phyloP scores from a whole-genome alignment of 768 basidiomycete genomes.

The Russula brevipes region DNA sequence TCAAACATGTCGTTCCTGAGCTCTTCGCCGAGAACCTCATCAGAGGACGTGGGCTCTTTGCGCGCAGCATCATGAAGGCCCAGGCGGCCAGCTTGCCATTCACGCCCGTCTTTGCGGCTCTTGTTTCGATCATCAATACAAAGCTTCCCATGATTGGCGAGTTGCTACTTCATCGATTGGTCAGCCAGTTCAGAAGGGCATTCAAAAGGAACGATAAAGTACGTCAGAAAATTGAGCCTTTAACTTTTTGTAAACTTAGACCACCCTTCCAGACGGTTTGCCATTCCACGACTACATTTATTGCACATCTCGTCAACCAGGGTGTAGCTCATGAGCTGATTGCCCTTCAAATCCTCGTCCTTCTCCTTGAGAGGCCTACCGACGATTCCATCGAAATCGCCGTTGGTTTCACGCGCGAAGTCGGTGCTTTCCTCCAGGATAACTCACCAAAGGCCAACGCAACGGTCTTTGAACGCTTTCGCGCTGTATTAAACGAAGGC shows the following conservation, averaged over 20 bases:
- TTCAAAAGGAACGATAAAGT: slow-evolving; percentile 99
- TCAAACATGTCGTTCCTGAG: slow-evolving; percentile 89
- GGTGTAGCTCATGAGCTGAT: slow-evolving; percentile 90
- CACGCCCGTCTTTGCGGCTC: slow-evolving; percentile 92
- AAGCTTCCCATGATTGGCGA: slow-evolving; percentile 97
- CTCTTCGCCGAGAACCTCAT: slow-evolving; percentile 92
- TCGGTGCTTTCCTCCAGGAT: slow-evolving; percentile 90
- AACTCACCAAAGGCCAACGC: slow-evolving; percentile 93
- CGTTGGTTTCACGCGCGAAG: slow-evolving; percentile 95
- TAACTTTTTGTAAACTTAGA: slow-evolving; percentile 5
- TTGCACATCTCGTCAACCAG: slow-evolving; percentile 54
- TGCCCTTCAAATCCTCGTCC: slow-evolving; percentile 89
- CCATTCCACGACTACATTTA: slow-evolving; percentile 86
- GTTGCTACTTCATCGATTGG: slow-evolving; percentile 77
- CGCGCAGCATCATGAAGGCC: slow-evolving; percentile 95
- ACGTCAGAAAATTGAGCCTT: slow-evolving; percentile 25
- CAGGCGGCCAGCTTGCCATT: slow-evolving; percentile 96
- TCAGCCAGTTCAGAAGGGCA: slow-evolving; percentile 90
- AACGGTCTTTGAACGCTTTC: slow-evolving; percentile 94
- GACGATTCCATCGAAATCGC: slow-evolving; percentile 99
- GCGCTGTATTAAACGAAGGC: slow-evolving; percentile 93
- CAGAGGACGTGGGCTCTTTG: slow-evolving; percentile 87
- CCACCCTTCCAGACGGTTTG: slow-evolving; percentile 68
- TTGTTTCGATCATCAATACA: slow-evolving; percentile 93
- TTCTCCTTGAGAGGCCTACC: slow-evolving; percentile 93